Evolutionary conservation across 2,329 filamentous ascomycete genomes (phyloP).

Genomic region (Fonsecaea pedrosoi): DNA sequence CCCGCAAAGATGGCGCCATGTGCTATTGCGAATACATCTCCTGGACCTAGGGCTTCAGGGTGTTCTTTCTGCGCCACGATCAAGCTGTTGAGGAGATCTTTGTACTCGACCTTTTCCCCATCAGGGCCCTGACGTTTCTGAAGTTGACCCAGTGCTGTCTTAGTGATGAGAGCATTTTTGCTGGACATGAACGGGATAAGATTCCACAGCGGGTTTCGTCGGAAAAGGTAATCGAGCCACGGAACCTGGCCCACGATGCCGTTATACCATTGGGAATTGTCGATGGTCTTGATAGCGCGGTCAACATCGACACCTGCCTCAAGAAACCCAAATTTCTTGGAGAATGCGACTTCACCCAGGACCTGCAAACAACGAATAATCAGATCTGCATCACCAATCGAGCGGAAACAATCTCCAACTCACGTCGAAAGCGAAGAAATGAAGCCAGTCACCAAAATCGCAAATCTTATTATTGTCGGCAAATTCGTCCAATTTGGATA

Average conservation of each 20-base stretch:
- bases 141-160: conserved; percentile 52
- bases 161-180: conserved; percentile 58
- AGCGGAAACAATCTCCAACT: conserved; percentile 11
- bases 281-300: conserved; percentile 60
- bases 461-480: conserved; percentile 46
- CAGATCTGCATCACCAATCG: not conserved
- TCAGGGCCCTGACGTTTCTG: conserved; percentile 51
- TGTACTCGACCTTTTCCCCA: conserved; percentile 52
- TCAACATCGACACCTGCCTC: conserved; percentile 59
- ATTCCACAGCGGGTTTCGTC: conserved; percentile 59
- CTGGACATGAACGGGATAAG: conserved; percentile 54
- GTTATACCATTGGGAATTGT: conserved; percentile 48
- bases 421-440: conserved; percentile 49
- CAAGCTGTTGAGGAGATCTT: conserved; percentile 60
- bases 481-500: conserved; percentile 53
- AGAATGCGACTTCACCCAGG: conserved; percentile 48
- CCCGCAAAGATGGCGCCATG: conserved; percentile 61
- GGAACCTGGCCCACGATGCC: conserved; percentile 43
- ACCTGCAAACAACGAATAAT: conserved; percentile 38
- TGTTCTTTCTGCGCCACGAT: conserved; percentile 62
- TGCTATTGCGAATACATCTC: conserved; percentile 64
- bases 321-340: conserved; percentile 60
- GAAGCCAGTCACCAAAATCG: conserved; percentile 54
- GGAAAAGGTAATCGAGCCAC: conserved; percentile 57
- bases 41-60: conserved; percentile 56